Conservation (phyloP, 2,329 filamentous ascomycete species). For the Arachnopeziza araneosa region DNA sequence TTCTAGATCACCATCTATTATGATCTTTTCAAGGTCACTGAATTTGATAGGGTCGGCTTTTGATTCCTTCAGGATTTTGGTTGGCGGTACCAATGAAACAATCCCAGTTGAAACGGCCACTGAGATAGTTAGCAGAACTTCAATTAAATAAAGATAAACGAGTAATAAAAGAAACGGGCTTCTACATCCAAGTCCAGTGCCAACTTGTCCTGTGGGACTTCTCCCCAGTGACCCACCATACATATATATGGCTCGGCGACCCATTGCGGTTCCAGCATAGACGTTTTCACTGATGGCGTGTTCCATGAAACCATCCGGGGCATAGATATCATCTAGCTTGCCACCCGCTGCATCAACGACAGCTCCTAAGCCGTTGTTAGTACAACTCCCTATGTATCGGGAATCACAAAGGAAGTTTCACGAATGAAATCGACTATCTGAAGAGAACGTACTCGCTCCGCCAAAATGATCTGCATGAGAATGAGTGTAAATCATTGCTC, state of each 20-base stretch:
- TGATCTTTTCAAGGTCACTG: constrained; percentile 28
- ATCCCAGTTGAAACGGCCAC: neutral
- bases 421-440: neutral
- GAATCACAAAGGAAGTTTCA: no score
- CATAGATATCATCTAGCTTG: constrained; percentile 10
- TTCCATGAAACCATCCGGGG: constrained; percentile 36
- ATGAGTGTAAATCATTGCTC: constrained; percentile 38
- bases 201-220: neutral
- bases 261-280: constrained; percentile 35
- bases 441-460: constrained; percentile 19
- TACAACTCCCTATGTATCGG: neutral
- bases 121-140: neutral
- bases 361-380: neutral
- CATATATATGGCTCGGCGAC: constrained; percentile 35
- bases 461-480: constrained; percentile 37
- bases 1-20: constrained; percentile 31
- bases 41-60: constrained; percentile 31
- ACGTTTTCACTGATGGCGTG: constrained; percentile 36
- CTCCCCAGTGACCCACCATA: constrained; percentile 32
- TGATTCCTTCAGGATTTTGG: constrained; percentile 29
- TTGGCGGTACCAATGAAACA: neutral
- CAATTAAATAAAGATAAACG: neutral
- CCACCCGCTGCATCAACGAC: neutral
- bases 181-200: neutral
- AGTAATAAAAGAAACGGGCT: neutral